These are phyloP conservation scores for Kregervanrija fluxuum DNA, from an alignment of 805 yeast genomes.

Conservation along the genomic window DNA sequence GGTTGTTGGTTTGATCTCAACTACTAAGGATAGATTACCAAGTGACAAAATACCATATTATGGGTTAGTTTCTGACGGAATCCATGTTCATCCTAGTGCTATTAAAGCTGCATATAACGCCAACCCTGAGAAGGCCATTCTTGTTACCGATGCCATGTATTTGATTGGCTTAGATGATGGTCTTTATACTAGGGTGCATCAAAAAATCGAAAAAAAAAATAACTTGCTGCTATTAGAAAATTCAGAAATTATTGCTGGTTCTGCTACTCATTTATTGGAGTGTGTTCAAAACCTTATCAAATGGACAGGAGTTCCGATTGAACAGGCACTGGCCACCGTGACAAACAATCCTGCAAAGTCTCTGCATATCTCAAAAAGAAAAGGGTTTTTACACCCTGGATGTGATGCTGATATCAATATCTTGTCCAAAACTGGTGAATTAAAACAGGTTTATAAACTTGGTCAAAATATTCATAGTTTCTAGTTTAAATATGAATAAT, in stretches of 20 bases:
- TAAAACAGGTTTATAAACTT: conserved; percentile 43
- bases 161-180: conserved; percentile 53
- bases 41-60: conserved; percentile 35
- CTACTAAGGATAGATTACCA: conserved; percentile 5
- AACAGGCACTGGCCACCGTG: conserved; percentile 48
- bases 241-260: conserved; percentile 53
- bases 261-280: conserved; percentile 47
- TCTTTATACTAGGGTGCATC: conserved; percentile 43
- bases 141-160: conserved; percentile 55
- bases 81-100: conserved; percentile 51
- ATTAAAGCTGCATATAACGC: conserved; percentile 43
- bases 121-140: conserved; percentile 44
- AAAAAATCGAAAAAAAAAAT: conserved; percentile 42
- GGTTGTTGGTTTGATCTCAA: conserved; percentile 40
- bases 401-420: conserved; percentile 53
- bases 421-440: conserved; percentile 35
- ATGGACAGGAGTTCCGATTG: conserved; percentile 43
- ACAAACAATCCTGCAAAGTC: conserved; percentile 50
- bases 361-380: conserved; percentile 33
- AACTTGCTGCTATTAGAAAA: conserved; percentile 40
- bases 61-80: conserved; percentile 52
- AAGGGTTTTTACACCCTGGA: conserved; percentile 45
- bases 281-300: conserved; percentile 42
- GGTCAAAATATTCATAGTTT: conserved; percentile 28
- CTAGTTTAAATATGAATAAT: neutral